phyloP scores from a whole-genome alignment of 305 asterid genomes.

The Solanum chacoense region DNA sequence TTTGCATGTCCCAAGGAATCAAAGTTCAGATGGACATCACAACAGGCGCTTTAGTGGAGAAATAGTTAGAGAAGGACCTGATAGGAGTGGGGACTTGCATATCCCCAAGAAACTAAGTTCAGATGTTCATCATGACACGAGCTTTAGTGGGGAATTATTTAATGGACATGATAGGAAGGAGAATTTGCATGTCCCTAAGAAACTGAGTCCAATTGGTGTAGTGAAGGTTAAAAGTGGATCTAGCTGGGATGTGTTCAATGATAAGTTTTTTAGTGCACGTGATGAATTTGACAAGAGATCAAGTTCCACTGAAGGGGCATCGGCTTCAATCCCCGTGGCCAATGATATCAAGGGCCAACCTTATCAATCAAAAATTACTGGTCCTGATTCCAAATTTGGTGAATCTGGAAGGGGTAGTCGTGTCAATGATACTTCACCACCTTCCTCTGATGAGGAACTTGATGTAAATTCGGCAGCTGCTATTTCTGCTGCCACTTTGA shows the following conservation, averaged over 20 bases:
- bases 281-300: conserved; percentile 22
- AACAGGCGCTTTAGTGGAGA: conserved; percentile 32
- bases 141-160: conserved; percentile 38
- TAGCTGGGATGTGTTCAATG: conserved; percentile 27
- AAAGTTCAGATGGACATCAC: conserved; percentile 17
- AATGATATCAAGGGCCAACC: conserved; percentile 22
- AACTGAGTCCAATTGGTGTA: conserved; percentile 13
- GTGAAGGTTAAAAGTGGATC: conserved; percentile 21
- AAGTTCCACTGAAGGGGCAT: conserved; percentile 20
- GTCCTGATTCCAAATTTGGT: conserved; percentile 27
- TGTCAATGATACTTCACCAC: conserved; percentile 23
- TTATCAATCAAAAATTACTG: conserved; percentile 22
- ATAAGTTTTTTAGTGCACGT: conserved; percentile 14
- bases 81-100: conserved; percentile 12
- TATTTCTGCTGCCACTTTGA: conserved; percentile 71
- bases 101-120: conserved; percentile 5
- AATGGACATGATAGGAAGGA: conserved; percentile 19
- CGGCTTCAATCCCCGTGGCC: conserved; percentile 17
- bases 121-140: conserved; percentile 40
- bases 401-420: conserved; percentile 19
- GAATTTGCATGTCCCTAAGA: conserved; percentile 10
- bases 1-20: conserved; percentile 8
- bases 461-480: conserved; percentile 83
- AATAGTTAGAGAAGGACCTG: conserved; percentile 22
- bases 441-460: conserved; percentile 63